A percentile compares a stretch with the other conserved stretches of the same genome.
phyloP scores from a whole-genome alignment of 257 asterid species.

The Avicennia marina region DNA sequence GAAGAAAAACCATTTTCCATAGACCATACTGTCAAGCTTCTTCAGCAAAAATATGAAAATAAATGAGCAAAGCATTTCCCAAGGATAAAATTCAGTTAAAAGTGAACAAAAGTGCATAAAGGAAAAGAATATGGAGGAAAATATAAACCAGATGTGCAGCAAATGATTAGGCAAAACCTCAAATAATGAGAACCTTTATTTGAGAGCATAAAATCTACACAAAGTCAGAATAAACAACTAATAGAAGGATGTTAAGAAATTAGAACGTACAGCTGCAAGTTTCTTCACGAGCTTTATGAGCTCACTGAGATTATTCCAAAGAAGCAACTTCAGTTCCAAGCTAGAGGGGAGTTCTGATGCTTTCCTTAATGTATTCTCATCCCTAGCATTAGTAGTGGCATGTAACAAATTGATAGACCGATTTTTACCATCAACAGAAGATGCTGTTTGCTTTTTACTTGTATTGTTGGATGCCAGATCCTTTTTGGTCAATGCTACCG shows the following conservation, averaged over 20 bases:
- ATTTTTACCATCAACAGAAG: conserved; percentile 25
- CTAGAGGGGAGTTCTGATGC: conserved; percentile 32
- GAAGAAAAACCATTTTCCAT: too few relatives aligned
- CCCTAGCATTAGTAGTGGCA: conserved; percentile 28
- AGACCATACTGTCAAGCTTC: too few relatives aligned
- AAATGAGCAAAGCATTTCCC: too few relatives aligned
- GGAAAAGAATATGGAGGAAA: too few relatives aligned
- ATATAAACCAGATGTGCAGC: too few relatives aligned
- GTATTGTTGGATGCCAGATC: conserved; percentile 32
- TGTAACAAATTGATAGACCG: conserved; percentile 30
- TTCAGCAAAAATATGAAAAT: too few relatives aligned
- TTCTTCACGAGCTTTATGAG: conserved; percentile 62
- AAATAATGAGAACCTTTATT: too few relatives aligned
- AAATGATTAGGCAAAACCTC: too few relatives aligned
- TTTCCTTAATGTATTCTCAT: conserved; percentile 29
- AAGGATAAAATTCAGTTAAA: too few relatives aligned
- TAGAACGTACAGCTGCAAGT: conserved; percentile 61
- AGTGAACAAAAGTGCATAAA: too few relatives aligned
- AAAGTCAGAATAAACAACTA: conserved; percentile 13
- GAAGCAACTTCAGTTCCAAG: conserved; percentile 58
- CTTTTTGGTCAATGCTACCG: conserved; percentile 61
- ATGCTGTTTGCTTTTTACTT: conserved; percentile 40
- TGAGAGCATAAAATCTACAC: not conserved
- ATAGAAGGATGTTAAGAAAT: conserved; percentile 11
- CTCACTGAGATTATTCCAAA: conserved; percentile 67